A percentile compares a stretch with the other conserved stretches of the same genome.
Conservation (phyloP, 2,329 filamentous ascomycete genomes). For the Claviceps fusiformis region DNA sequence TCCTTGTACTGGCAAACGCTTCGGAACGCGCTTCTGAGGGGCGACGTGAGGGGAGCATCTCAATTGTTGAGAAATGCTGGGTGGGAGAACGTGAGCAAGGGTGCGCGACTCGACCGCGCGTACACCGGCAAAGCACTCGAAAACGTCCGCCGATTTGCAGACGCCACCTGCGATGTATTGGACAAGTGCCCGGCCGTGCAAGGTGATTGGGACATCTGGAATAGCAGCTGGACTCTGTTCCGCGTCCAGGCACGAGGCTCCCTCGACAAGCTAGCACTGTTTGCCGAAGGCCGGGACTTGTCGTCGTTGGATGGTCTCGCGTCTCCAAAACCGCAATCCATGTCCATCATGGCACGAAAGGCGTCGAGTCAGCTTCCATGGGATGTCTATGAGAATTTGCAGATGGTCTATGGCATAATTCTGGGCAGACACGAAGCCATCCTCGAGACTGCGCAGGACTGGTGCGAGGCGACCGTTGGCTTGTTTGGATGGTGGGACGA, state of each 20-base stretch:
- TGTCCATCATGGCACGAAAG: constrained; percentile 56
- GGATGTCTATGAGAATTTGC: constrained; percentile 77
- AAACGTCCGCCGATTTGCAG: constrained; percentile 61
- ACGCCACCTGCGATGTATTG: constrained; percentile 54
- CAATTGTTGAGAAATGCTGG: constrained; percentile 59
- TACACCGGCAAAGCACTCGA: constrained; percentile 67
- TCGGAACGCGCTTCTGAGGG: constrained; percentile 61
- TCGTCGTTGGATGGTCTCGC: constrained; percentile 21
- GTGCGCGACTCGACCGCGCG: constrained; percentile 47
- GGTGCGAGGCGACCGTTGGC: constrained; percentile 77
- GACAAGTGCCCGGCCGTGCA: constrained; percentile 57
- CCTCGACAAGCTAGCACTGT: constrained; percentile 56
- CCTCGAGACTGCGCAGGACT: constrained; percentile 67
- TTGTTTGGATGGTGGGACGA: constrained; percentile 91
- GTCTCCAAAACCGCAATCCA: constrained; percentile 30
- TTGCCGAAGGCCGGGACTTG: constrained; percentile 61
- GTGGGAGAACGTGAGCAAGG: constrained; percentile 62
- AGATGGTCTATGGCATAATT: constrained; percentile 66
- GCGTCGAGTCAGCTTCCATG: constrained; percentile 81
- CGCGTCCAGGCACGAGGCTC: constrained; percentile 59
- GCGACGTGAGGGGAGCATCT: constrained; percentile 55
- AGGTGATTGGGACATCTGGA: constrained; percentile 71
- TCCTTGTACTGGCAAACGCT: constrained; percentile 74
- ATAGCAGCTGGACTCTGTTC: constrained; percentile 73
- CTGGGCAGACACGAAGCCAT: constrained; percentile 66